phyloP scores from a whole-genome alignment of 192 early-diverging fungal genomes.

The Backusella australiensis region DNA sequence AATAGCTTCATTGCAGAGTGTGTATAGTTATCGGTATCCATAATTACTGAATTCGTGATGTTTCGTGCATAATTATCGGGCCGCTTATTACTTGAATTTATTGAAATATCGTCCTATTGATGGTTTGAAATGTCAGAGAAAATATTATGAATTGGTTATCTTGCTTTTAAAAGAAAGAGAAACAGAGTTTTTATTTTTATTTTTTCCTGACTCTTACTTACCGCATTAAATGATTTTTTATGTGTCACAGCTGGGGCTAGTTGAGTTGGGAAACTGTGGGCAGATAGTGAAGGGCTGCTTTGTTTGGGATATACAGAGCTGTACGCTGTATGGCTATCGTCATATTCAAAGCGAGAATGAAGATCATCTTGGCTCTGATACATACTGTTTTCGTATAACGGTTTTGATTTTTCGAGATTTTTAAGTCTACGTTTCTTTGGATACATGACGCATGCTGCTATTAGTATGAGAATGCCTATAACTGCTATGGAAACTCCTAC shows the following conservation, averaged over 20 bases:
- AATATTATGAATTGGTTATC: neutral
- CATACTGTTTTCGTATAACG: neutral
- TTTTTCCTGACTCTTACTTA: neutral
- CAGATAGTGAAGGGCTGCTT: neutral
- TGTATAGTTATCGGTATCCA: neutral
- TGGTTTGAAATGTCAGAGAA: neutral
- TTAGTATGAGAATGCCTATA: neutral
- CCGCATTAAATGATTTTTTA: neutral
- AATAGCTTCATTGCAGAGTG: slow-evolving; percentile 1
- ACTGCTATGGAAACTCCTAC: neutral
- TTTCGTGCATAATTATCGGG: neutral
- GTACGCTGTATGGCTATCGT: neutral
- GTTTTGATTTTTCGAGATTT: neutral
- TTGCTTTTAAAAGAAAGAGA: neutral
- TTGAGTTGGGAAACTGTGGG: neutral
- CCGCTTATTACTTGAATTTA: neutral
- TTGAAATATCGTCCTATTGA: neutral
- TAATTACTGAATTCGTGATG: neutral
- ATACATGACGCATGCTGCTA: neutral
- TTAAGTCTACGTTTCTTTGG: neutral
- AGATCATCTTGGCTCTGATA: neutral
- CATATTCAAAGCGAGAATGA: neutral
- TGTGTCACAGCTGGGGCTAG: neutral
- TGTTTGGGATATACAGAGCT: neutral
- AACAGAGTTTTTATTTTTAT: neutral